Evolutionary conservation across 148 eudicot species (phyloP), one percentile per base, ranked within the genome.

Genomic region (Limonium bicolor): DNA sequence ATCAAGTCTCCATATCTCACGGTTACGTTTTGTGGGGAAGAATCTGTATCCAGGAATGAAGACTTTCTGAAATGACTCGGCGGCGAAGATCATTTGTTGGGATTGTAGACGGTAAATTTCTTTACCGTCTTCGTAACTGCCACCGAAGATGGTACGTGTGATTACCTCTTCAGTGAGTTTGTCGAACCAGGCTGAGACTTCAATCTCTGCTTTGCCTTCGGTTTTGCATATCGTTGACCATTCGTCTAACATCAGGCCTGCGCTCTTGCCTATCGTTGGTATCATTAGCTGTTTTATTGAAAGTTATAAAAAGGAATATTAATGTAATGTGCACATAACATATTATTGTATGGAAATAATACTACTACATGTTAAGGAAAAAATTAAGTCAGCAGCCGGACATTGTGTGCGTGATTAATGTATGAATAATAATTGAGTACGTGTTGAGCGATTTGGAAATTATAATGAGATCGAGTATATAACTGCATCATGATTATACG

Each of bases 281-380:
- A 77, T 62, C 80, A 77, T 73, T 52, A 73, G 54, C 85, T 77
- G 66, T 63, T 25, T n/a, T n/a, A n/a, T n/a, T 59, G 24, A 48
- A 36, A 22, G 8, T 20, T 14, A 41, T 20, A 4, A 8, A 20
- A 2, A 41, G 3, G 12, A 4, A 20, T n/a, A 11, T 22, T 11
- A 20, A 5, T 22, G 20, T 7, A n/a, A 31, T 24, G n/a, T 22
- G 12, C 25, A 19, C 19, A 21, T 34, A 7, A 16, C 20, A 2
- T 39, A 6, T 39, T 1, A 3, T n/a, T n/a, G n/a, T n/a, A n/a
- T n/a, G n/a, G n/a, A n/a, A n/a, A n/a, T n/a, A n/a, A n/a, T n/a
- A n/a, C n/a, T n/a, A n/a, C n/a, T n/a, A n/a, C n/a, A n/a, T n/a
- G n/a, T n/a, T n/a, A n/a, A n/a, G n/a, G n/a, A n/a, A n/a, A n/a